Conservation (phyloP, 176 grass and related monocot species). For the Oryza meyeriana region DNA sequence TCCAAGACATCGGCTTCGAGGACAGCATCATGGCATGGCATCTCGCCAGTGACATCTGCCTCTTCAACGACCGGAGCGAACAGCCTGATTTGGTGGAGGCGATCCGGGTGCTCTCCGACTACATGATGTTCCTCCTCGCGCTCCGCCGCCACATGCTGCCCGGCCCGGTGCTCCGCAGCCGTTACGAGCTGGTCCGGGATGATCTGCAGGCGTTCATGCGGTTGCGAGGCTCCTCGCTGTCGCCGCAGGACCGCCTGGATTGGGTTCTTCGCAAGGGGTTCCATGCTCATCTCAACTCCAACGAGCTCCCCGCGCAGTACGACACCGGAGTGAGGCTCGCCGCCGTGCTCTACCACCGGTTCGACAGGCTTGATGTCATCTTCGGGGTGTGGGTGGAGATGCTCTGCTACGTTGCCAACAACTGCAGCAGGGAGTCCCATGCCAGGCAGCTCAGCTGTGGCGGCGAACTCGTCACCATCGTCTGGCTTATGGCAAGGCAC, state of each 20-base stretch:
- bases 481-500: slow-evolving; percentile 3
- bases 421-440: slow-evolving; percentile 42
- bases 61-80: neutral
- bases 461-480: slow-evolving; percentile 34
- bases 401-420: neutral
- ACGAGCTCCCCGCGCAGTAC: neutral
- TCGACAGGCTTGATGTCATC: neutral
- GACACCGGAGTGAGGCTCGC: slow-evolving; percentile 6
- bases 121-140: slow-evolving; percentile 45
- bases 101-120: neutral
- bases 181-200: neutral
- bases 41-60: slow-evolving; percentile 37
- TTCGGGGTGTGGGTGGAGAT: slow-evolving; percentile 36
- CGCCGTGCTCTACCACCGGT: neutral
- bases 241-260: neutral
- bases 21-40: slow-evolving; percentile 50
- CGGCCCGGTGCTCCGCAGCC: slow-evolving; percentile 4
- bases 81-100: neutral
- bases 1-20: neutral
- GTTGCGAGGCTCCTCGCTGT: neutral
- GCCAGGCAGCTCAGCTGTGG: slow-evolving; percentile 39
- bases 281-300: neutral
- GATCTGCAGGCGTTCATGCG: neutral
- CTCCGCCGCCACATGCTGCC: slow-evolving; percentile 31
- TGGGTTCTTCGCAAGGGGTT: neutral